Percentiles rank a stretch among this genome's conserved stretches.
phyloP scores from a whole-genome alignment of 768 basidiomycete species.

The Lepiota subincarnata region DNA sequence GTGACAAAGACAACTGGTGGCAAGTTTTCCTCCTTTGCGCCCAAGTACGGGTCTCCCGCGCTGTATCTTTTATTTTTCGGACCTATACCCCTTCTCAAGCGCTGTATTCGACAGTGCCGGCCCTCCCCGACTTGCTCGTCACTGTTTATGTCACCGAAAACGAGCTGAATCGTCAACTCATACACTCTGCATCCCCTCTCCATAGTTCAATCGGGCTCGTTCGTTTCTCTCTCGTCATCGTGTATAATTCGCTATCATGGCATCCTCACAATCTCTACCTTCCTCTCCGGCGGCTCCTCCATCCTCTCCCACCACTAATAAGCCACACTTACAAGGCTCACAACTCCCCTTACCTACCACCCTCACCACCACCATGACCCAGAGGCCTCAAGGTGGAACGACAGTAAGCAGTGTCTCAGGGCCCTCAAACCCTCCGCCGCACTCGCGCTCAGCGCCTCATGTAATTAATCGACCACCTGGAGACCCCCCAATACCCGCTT shows the following conservation, averaged over 20 bases:
- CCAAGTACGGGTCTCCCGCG: neutral
- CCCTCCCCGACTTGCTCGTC: too few species aligned
- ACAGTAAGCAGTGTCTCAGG: constrained; percentile 7
- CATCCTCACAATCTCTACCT: constrained; percentile 22
- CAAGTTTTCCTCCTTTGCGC: neutral
- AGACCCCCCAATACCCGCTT: constrained; percentile 15
- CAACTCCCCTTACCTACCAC: constrained; percentile 33
- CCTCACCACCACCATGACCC: constrained; percentile 22
- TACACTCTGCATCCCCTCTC: neutral
- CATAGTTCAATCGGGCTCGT: neutral
- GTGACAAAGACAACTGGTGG: neutral
- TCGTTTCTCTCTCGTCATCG: constrained; percentile 2
- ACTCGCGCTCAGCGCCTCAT: constrained; percentile 13
- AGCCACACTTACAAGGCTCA: constrained; percentile 23
- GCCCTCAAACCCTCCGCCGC: constrained; percentile 2
- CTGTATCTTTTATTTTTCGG: neutral
- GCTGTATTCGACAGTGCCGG: neutral
- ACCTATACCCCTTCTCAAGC: neutral
- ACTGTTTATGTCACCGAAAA: constrained; percentile 2
- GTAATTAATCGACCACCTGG: constrained; percentile 13
- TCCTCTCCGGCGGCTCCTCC: constrained; percentile 21
- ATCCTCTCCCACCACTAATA: constrained; percentile 16
- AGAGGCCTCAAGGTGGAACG: constrained; percentile 13
- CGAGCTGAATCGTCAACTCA: neutral
- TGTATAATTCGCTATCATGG: constrained; percentile 12